phyloP scores from a whole-genome alignment of 768 basidiomycete genomes.

The Asterophora parasitica region DNA sequence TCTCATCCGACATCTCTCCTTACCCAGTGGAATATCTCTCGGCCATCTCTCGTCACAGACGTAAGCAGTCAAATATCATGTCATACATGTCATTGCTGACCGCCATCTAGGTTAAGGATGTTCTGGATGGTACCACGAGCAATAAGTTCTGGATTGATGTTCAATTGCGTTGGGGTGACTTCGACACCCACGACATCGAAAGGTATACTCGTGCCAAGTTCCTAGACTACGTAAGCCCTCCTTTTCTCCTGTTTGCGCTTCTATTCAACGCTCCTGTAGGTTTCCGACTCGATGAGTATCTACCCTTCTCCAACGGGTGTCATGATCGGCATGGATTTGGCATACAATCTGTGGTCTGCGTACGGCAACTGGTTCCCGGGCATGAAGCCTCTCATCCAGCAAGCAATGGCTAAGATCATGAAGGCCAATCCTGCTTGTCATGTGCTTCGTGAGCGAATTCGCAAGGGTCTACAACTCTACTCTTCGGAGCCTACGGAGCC shows the following conservation, averaged over 20 bases:
- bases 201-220: slow-evolving; percentile 98
- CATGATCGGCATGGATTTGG: slow-evolving; percentile 98
- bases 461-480: slow-evolving; percentile 97
- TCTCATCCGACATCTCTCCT: slow-evolving; percentile 11
- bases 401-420: slow-evolving; percentile 99
- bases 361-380: slow-evolving; percentile 99
- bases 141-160: slow-evolving; percentile 99
- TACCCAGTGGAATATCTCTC: slow-evolving; percentile 88
- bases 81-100: background rate
- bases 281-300: slow-evolving; percentile 97
- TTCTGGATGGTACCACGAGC: slow-evolving; percentile 89
- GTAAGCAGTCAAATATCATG: slow-evolving; percentile 35
- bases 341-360: slow-evolving; percentile 97
- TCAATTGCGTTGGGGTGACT: slow-evolving; percentile 95
- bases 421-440: slow-evolving; percentile 98
- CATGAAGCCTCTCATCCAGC: slow-evolving; percentile 95
- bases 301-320: slow-evolving; percentile 99
- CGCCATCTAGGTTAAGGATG: slow-evolving; percentile 72
- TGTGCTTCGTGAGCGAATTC: slow-evolving; percentile 96
- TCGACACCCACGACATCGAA: slow-evolving; percentile 98
- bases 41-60: slow-evolving; percentile 80
- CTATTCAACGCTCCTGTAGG: slow-evolving; percentile 33
- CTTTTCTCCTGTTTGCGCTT: background rate
- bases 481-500: slow-evolving; percentile 99
- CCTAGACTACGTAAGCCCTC: slow-evolving; percentile 79